These are phyloP conservation scores for Pseudozyma sp. DNA, from an alignment of 1,284 basidiomycete genomes.

Conservation along the genomic window DNA sequence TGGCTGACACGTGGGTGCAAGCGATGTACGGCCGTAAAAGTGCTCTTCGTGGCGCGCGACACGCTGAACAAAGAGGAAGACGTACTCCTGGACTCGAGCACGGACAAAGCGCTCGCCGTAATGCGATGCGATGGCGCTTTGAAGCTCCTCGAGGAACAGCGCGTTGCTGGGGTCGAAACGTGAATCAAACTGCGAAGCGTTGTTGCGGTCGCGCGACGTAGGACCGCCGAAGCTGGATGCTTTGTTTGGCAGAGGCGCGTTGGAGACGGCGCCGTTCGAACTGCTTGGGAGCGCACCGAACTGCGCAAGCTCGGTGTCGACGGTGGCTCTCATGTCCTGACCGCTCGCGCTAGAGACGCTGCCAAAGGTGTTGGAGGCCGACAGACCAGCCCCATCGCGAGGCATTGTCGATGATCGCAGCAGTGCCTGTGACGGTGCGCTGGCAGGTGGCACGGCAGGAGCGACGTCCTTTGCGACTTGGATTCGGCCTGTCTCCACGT, in stretches of 20 bases:
- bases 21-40: conserved; percentile 75
- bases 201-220: conserved; percentile 35
- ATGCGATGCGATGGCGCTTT: conserved; percentile 78
- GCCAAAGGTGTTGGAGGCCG: conserved; percentile 16
- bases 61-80: conserved; percentile 78
- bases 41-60: conserved; percentile 84
- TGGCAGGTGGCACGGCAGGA: conserved; percentile 46
- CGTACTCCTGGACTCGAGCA: conserved; percentile 81
- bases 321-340: conserved; percentile 6
- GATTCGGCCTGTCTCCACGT: conserved; percentile 85
- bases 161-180: conserved; percentile 76
- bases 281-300: conserved; percentile 32
- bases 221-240: conserved; percentile 18
- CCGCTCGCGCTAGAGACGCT: conserved; percentile 24
- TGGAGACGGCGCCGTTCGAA: conserved; percentile 7
- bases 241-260: conserved; percentile 16
- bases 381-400: conserved; percentile 35
- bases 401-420: conserved; percentile 58
- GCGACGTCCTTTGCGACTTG: conserved; percentile 86
- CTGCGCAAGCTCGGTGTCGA: conserved; percentile 36
- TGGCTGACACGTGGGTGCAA: conserved; percentile 74
- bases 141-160: conserved; percentile 89
- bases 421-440: conserved; percentile 13
- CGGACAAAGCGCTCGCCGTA: conserved; percentile 84
- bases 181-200: conserved; percentile 27